Evolutionary conservation across 1,284 basidiomycete species (phyloP).

Genomic region (Albatrellus sp.): DNA sequence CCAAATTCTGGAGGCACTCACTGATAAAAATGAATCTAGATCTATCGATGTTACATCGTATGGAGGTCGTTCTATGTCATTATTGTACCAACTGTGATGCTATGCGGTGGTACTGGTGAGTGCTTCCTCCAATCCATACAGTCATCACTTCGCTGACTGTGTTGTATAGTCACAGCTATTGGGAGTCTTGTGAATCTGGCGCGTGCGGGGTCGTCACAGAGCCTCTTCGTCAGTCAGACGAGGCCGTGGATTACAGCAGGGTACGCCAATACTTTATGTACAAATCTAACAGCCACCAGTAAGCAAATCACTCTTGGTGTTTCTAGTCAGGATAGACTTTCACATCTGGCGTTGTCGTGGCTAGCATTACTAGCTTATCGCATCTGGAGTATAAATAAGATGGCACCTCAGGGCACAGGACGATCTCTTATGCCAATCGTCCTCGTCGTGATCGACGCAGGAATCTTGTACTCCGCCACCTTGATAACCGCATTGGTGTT

Average conservation of each 20-base stretch:
- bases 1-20: neutral
- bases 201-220: neutral
- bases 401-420: slow-evolving; percentile 1
- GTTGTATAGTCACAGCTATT: neutral
- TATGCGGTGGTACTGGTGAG: slow-evolving; percentile 4
- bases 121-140: slow-evolving; percentile 5
- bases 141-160: neutral
- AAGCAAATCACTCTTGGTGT: slow-evolving; percentile 1
- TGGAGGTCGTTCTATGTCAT: slow-evolving; percentile 13
- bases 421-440: slow-evolving; percentile 11
- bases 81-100: slow-evolving; percentile 8
- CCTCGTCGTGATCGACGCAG: slow-evolving; percentile 14
- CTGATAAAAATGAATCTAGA: slow-evolving; percentile 5
- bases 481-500: slow-evolving; percentile 12
- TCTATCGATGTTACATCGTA: slow-evolving; percentile 16
- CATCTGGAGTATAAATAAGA: slow-evolving; percentile 7
- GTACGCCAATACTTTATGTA: slow-evolving; percentile 10
- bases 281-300: slow-evolving; percentile 14
- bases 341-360: neutral
- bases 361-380: slow-evolving; percentile 8
- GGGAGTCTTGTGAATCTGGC: neutral
- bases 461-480: slow-evolving; percentile 12
- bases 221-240: slow-evolving; percentile 11
- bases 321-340: neutral
- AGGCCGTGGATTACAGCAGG: slow-evolving; percentile 15